Conservation (phyloP, 2,329 filamentous ascomycete species). For the Ophiostoma ips region DNA sequence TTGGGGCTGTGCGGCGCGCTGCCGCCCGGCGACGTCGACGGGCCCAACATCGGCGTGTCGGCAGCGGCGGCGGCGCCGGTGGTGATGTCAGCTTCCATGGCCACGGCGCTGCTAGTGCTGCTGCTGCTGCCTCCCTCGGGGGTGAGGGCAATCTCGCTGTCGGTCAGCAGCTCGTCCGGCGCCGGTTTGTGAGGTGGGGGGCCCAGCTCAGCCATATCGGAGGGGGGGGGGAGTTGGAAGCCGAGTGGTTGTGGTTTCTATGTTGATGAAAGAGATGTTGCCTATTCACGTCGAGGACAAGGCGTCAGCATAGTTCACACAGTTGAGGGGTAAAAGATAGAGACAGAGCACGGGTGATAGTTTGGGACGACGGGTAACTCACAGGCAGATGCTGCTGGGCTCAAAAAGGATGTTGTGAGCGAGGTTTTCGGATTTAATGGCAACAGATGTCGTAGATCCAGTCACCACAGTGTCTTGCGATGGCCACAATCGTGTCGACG, state of each 20-base stretch:
- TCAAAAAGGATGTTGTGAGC: no score
- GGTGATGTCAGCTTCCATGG: not conserved
- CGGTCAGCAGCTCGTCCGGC: slow-evolving; percentile 26
- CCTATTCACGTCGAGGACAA: no score
- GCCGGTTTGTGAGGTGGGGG: slow-evolving; percentile 12
- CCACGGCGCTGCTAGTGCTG: slow-evolving; percentile 1
- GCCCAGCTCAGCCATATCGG: slow-evolving; percentile 31
- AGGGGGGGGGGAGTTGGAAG: slow-evolving; percentile 22
- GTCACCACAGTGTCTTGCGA: no score
- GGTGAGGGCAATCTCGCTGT: slow-evolving; percentile 29
- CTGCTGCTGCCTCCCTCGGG: slow-evolving; percentile 25
- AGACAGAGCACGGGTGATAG: no score
- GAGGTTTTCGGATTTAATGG: no score
- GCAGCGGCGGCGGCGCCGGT: slow-evolving; percentile 19
- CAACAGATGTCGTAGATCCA: no score
- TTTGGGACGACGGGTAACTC: no score
- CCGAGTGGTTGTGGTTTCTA: slow-evolving; percentile 24
- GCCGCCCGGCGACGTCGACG: slow-evolving; percentile 21
- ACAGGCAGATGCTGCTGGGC: no score
- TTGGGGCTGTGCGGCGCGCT: slow-evolving; percentile 6
- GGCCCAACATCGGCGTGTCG: slow-evolving; percentile 38
- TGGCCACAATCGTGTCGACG: no score
- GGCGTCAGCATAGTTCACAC: no score
- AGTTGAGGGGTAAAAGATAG: no score
- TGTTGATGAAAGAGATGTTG: slow-evolving; percentile 26